Evolutionary conservation across 2,329 filamentous ascomycete species (phyloP).

Genomic region (Colletotrichum lupini): DNA sequence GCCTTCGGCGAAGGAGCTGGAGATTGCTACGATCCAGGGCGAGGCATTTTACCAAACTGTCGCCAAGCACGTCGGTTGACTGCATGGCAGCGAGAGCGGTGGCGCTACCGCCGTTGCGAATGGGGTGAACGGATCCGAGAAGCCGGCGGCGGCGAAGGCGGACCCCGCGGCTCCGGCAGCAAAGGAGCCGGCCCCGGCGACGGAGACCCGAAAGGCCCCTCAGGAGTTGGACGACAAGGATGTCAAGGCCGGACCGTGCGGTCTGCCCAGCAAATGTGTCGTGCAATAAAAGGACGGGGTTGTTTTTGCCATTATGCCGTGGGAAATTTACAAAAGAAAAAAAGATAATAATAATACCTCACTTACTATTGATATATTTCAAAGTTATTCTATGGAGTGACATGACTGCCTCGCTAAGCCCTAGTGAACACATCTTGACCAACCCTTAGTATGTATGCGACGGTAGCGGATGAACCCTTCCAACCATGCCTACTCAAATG

Average conservation of each 20-base stretch:
- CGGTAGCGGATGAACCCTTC: too few species aligned
- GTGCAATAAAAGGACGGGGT: conserved; percentile 62
- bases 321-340: neutral
- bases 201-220: conserved; percentile 40
- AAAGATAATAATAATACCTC: conserved; percentile 4
- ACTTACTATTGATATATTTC: neutral
- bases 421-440: too few species aligned
- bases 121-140: conserved; percentile 35
- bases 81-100: conserved; percentile 67
- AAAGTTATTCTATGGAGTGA: too few species aligned
- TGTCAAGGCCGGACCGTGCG: conserved; percentile 75
- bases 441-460: too few species aligned
- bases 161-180: conserved; percentile 1
- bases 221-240: conserved; percentile 45
- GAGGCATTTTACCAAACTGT: conserved; percentile 84
- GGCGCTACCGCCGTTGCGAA: conserved; percentile 40
- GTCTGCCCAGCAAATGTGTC: conserved; percentile 79
- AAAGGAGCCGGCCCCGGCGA: conserved; percentile 6
- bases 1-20: conserved; percentile 79
- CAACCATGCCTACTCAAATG: fast-evolving
- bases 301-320: neutral
- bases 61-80: conserved; percentile 80
- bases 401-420: too few species aligned
- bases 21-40: conserved; percentile 85
- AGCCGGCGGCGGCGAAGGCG: conserved; percentile 17